Base-by-base conservation (phyloP, 768 basidiomycete species). In the Suillus subluteus region DNA sequence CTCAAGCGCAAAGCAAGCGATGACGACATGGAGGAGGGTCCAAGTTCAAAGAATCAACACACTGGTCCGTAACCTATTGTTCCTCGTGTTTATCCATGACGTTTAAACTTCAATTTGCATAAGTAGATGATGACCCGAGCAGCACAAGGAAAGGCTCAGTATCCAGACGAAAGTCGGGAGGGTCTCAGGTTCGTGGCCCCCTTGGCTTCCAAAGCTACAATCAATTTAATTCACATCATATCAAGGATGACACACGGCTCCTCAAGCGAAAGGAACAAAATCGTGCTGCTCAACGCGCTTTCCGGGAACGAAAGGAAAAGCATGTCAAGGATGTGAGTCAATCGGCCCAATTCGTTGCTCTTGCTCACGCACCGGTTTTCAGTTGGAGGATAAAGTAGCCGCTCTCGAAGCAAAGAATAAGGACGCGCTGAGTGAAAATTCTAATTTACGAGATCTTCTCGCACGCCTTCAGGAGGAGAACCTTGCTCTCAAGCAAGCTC, bases 191-290 rank as follows among this genome's bases (percentile, higher is more conserved):
- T 54, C 59, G 76, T 63, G 32, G 26, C 16, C 18, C 58, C 16
- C n/a, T 59, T 35, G 44, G 50, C 54, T 9, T 9, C 12, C 32
- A 18, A 41, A 16, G 23, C 52, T 44, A 8, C 30, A 55, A 38
- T 35, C n/a, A 41, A 66, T 69, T 38, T 54, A 58, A 63, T 12
- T 41, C 43, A 37, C 65, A 54, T 64, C 58, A 15, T 63, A 52
- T 11, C 59, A 68, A 92, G 79, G 94, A 96, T 70, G 93, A 94
- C 72, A 78, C 83, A 6, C 86, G 92, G 30, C 79, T 95, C 6
- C 68, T 92, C 69, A 96, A 97, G 75, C 89, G 97, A 68, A 99
- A 99, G 80, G 94, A 98, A 72, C 97, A 99, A 80, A 99, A 99
- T 72, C 85, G 97, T 64, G 95, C 96, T 4, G 97, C 97, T 8